phyloP scores from a whole-genome alignment of 2,329 filamentous ascomycete genomes.

The Ophiostoma piceae region DNA sequence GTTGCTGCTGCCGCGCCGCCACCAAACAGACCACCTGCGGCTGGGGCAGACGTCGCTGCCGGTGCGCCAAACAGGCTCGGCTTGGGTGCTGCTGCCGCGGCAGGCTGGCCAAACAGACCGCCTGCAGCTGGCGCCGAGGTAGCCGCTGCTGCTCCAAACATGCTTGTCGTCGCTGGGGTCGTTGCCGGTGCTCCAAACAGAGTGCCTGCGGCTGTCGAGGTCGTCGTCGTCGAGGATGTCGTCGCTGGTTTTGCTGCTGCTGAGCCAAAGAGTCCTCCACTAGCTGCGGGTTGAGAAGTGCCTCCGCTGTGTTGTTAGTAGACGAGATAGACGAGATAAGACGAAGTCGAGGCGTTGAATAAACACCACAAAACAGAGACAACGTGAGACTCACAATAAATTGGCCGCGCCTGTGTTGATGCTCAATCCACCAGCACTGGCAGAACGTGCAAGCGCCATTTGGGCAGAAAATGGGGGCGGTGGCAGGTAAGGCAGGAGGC shows the following conservation, averaged over 20 bases:
- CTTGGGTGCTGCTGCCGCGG: slow-evolving; percentile 18
- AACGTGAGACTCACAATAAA: slow-evolving; percentile 41
- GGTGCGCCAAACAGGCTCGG: slow-evolving; percentile 21
- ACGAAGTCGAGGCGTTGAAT: not conserved
- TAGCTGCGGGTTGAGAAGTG: slow-evolving; percentile 30
- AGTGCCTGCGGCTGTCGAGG: slow-evolving; percentile 22
- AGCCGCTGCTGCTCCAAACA: slow-evolving; percentile 15
- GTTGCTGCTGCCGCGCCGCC: slow-evolving; percentile 31
- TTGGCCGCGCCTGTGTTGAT: slow-evolving; percentile 61
- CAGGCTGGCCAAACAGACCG: slow-evolving; percentile 24
- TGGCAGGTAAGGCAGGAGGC: not conserved
- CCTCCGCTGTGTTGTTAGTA: slow-evolving; percentile 19
- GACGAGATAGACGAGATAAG: not conserved
- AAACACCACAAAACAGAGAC: not conserved
- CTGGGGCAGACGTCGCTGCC: slow-evolving; percentile 13
- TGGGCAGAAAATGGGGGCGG: slow-evolving; percentile 9
- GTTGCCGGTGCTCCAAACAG: slow-evolving; percentile 32
- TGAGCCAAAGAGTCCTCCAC: slow-evolving; percentile 15
- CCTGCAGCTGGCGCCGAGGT: slow-evolving; percentile 4
- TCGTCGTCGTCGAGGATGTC: slow-evolving; percentile 5
- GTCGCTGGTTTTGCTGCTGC: slow-evolving; percentile 10
- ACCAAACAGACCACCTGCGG: slow-evolving; percentile 19
- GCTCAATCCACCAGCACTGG: slow-evolving; percentile 55
- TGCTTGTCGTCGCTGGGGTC: slow-evolving; percentile 24
- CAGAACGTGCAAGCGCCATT: slow-evolving; percentile 52